phyloP scores from a whole-genome alignment of 2,329 filamentous ascomycete species.

The Pseudofabraea citricarpa region DNA sequence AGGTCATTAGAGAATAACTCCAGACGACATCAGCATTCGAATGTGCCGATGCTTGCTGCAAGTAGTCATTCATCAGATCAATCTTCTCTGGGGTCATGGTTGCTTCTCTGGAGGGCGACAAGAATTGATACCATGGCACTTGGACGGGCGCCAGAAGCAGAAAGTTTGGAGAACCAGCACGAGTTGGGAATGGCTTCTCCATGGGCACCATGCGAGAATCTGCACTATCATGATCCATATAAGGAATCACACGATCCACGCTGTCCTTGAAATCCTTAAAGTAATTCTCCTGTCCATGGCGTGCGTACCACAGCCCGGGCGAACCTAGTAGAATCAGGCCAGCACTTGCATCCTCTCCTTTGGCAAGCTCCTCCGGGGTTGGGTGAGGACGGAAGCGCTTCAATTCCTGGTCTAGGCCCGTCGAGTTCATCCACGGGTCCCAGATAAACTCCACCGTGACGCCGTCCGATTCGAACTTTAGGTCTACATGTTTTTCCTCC shows the following conservation, averaged over 20 bases:
- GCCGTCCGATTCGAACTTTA: constrained; percentile 38
- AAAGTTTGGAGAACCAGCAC: constrained; percentile 19
- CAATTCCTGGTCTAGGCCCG: constrained; percentile 36
- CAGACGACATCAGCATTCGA: constrained; percentile 41
- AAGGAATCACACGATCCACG: constrained; percentile 39
- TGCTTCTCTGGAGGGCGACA: constrained; percentile 27
- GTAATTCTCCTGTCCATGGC: constrained; percentile 41
- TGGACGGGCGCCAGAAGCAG: constrained; percentile 29
- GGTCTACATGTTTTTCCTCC: constrained; percentile 37
- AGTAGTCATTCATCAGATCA: constrained; percentile 46
- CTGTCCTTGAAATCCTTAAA: constrained; percentile 39
- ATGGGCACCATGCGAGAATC: constrained; percentile 7
- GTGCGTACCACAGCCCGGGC: constrained; percentile 50
- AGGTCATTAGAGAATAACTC: constrained; percentile 45
- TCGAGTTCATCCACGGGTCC: constrained; percentile 58
- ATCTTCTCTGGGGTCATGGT: constrained; percentile 45
- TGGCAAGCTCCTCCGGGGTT: constrained; percentile 7
- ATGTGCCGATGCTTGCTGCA: constrained; percentile 37
- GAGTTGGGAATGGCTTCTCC: constrained; percentile 17
- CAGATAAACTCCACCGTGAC: constrained; percentile 52
- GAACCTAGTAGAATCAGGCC: constrained; percentile 47
- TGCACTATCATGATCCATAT: constrained; percentile 28
- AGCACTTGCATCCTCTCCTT: constrained; percentile 28
- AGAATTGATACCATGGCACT: constrained; percentile 23
- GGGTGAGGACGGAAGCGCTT: constrained; percentile 28